Evolutionary conservation across 257 asterid species (phyloP).

Genomic region (Lycium ferocissimum): DNA sequence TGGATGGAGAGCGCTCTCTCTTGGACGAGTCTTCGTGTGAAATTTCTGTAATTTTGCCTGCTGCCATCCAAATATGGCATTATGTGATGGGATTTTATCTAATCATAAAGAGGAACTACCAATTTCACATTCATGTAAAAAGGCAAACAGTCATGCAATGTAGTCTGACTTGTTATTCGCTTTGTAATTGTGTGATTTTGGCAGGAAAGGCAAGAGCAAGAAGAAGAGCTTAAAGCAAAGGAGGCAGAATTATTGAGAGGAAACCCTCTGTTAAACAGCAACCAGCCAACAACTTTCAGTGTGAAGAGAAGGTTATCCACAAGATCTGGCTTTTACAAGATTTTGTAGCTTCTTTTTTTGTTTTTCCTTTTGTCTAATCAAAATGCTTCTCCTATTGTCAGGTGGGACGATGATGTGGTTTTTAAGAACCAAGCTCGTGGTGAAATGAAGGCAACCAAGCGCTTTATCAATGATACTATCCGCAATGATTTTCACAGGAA

Average conservation of each 20-base stretch:
- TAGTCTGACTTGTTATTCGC: background rate
- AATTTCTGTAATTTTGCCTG: background rate
- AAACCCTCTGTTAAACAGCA: slow-evolving; percentile 72
- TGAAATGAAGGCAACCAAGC: slow-evolving; percentile 72
- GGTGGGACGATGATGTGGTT: slow-evolving; percentile 99
- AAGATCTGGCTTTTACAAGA: background rate
- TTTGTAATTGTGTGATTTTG: slow-evolving; percentile 31
- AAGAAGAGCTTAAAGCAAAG: slow-evolving; percentile 83
- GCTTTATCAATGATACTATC: slow-evolving; percentile 94
- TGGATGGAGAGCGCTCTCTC: background rate
- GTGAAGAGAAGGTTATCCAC: slow-evolving; percentile 75
- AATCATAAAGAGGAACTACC: background rate
- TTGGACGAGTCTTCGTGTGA: too few species aligned
- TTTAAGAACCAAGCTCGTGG: slow-evolving; percentile 98
- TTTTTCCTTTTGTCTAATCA: background rate
- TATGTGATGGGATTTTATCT: background rate
- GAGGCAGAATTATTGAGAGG: slow-evolving; percentile 90
- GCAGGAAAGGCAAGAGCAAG: slow-evolving; percentile 76
- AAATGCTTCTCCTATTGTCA: slow-evolving; percentile 34
- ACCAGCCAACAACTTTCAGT: slow-evolving; percentile 67
- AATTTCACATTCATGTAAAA: background rate
- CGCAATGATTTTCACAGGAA: slow-evolving; percentile 83
- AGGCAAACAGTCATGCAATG: background rate
- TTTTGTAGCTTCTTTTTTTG: too few species aligned
- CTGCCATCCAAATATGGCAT: background rate